A percentile compares a stretch with the other conserved stretches of the same genome.
Evolutionary conservation across 306 rosid genomes (phyloP).

Genomic region (Cucurbita maxima): DNA sequence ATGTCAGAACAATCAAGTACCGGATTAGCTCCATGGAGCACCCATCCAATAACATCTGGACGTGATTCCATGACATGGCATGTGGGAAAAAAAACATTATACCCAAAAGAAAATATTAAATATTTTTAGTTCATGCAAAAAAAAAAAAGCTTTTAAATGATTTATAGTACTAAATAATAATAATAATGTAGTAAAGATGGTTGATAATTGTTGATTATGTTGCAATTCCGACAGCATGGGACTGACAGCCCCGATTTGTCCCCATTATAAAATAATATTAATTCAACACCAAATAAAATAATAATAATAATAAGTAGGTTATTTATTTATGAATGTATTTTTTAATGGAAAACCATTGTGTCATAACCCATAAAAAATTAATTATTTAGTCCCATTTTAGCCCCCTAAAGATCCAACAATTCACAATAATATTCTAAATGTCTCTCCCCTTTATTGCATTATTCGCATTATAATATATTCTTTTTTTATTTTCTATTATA

Average conservation of each 20-base stretch:
- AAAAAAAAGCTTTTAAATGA: background rate
- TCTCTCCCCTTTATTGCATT: background rate
- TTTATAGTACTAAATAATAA: background rate
- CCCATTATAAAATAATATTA: background rate
- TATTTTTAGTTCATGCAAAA: background rate
- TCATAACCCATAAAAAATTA: background rate
- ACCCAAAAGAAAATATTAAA: background rate
- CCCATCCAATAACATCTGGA: no score
- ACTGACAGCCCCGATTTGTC: background rate
- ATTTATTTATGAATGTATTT: background rate
- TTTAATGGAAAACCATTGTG: background rate
- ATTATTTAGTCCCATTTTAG: background rate
- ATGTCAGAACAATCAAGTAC: no score
- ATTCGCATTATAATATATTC: background rate
- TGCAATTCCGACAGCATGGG: background rate
- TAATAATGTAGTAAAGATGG: background rate
- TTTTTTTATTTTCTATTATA: no score
- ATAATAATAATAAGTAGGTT: background rate
- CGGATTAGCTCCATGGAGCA: no score
- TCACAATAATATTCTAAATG: background rate
- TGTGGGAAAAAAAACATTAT: background rate
- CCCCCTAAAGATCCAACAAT: slow-evolving; percentile 6
- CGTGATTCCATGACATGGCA: no score
- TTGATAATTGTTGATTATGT: background rate
- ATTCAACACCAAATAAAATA: background rate